phyloP scores from a whole-genome alignment of 495 filamentous ascomycete genomes.

The Talaromyces trachyspermus region DNA sequence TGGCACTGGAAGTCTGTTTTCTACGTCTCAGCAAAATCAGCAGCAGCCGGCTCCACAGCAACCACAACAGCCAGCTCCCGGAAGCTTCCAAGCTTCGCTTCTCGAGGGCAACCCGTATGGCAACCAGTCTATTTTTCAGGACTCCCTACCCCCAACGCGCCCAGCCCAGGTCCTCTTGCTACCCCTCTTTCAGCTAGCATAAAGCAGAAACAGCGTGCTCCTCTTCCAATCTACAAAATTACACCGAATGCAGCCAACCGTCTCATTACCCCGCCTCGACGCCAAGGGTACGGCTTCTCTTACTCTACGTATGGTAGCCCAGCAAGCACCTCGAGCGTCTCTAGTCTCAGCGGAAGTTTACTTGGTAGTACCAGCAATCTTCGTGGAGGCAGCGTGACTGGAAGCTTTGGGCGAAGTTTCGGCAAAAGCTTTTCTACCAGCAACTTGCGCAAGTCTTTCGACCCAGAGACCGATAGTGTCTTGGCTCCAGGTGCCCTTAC shows the following conservation, averaged over 20 bases:
- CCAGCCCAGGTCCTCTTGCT: slow-evolving; percentile 73
- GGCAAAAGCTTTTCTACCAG: slow-evolving; percentile 57
- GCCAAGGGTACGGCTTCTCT: slow-evolving; percentile 74
- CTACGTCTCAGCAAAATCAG: slow-evolving; percentile 41
- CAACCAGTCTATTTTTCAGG: slow-evolving; percentile 69
- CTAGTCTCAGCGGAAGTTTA: slow-evolving; percentile 56
- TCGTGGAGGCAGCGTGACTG: slow-evolving; percentile 32
- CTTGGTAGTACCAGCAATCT: slow-evolving; percentile 60
- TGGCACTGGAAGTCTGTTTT: slow-evolving; percentile 55
- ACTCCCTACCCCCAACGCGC: slow-evolving; percentile 52
- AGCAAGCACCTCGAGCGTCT: slow-evolving; percentile 62
- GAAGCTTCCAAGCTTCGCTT: slow-evolving; percentile 69
- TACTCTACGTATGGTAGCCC: slow-evolving; percentile 86
- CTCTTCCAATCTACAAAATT: slow-evolving; percentile 82
- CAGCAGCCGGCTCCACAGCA: slow-evolving; percentile 37
- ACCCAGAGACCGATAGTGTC: slow-evolving; percentile 68
- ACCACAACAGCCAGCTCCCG: slow-evolving; percentile 42
- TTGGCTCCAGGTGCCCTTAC: slow-evolving; percentile 82
- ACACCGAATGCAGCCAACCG: slow-evolving; percentile 72
- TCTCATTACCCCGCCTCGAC: slow-evolving; percentile 72
- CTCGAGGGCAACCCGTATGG: slow-evolving; percentile 75
- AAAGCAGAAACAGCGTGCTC: slow-evolving; percentile 65
- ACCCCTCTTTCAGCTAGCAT: slow-evolving; percentile 71
- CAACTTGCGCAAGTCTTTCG: slow-evolving; percentile 59
- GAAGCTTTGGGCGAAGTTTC: slow-evolving; percentile 52